Conservation (phyloP, 164 flowering plant genomes). For the Nelumbo lutea region DNA sequence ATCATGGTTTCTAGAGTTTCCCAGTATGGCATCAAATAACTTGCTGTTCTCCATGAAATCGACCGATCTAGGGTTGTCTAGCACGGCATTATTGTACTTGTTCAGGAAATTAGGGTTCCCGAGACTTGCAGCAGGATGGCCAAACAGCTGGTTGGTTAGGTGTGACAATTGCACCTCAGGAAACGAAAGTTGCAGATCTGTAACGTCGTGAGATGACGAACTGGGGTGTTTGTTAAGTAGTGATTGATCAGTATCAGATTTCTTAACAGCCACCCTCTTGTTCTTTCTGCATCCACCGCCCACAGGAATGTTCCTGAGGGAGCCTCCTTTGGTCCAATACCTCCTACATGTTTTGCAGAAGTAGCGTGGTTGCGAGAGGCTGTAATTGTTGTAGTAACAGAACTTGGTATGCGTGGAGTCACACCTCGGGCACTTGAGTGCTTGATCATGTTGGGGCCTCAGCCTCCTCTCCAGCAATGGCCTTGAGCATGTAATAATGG, state of each 20-base stretch:
- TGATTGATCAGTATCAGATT: slow-evolving; percentile 21
- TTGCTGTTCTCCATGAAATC: slow-evolving; percentile 47
- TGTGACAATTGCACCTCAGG: slow-evolving; percentile 41
- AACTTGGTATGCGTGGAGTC: slow-evolving; percentile 80
- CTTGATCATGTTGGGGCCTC: slow-evolving; percentile 67
- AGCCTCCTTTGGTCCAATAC: slow-evolving; percentile 87
- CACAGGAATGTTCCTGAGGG: slow-evolving; percentile 70
- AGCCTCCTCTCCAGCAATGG: slow-evolving; percentile 50
- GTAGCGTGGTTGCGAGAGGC: slow-evolving; percentile 81
- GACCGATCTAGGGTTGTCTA: slow-evolving; percentile 30
- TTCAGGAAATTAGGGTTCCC: slow-evolving; percentile 20
- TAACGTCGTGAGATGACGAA: slow-evolving; percentile 9
- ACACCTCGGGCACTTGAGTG: slow-evolving; percentile 70
- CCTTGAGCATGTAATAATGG: slow-evolving; percentile 45
- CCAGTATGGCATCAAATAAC: slow-evolving; percentile 24
- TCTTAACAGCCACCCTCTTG: slow-evolving; percentile 41
- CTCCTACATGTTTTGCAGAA: slow-evolving; percentile 80
- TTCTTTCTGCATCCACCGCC: slow-evolving; percentile 80
- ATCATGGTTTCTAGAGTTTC: slow-evolving; percentile 30
- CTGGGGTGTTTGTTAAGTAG: slow-evolving; percentile 8
- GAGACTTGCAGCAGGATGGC: slow-evolving; percentile 6
- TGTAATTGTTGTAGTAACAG: slow-evolving; percentile 85
- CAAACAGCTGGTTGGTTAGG: slow-evolving; percentile 21
- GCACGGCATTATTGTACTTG: slow-evolving; percentile 20
- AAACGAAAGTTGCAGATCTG: slow-evolving; percentile 56